Conservation (phyloP, 2,329 filamentous ascomycete species). For the Colletotrichum sp. region DNA sequence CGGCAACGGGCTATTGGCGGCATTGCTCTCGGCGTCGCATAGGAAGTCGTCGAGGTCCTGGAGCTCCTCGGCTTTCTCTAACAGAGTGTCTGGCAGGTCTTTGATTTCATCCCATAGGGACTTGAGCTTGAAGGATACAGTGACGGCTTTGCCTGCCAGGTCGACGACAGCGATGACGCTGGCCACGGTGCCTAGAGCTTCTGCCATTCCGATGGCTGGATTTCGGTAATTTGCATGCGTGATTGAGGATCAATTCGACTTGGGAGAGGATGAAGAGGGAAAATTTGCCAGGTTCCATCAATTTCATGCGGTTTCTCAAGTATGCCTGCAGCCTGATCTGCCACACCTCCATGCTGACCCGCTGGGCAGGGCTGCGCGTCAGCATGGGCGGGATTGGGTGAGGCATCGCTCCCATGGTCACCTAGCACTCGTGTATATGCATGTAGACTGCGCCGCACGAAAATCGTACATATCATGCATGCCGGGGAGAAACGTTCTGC, state of each 20-base stretch:
- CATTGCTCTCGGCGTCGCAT: neutral
- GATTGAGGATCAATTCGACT: neutral
- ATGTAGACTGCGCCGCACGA: too few species aligned
- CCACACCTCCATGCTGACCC: neutral
- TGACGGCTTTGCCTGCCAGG: conserved; percentile 12
- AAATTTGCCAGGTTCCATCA: neutral
- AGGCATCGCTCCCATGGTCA: too few species aligned
- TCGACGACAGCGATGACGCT: conserved; percentile 7
- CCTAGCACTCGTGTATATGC: too few species aligned
- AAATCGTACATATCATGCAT: too few species aligned
- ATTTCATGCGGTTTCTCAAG: neutral
- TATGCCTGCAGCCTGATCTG: neutral
- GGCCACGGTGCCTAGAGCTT: neutral
- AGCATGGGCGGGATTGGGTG: neutral
- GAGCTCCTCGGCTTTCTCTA: neutral
- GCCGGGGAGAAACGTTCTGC: neutral
- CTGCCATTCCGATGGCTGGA: neutral
- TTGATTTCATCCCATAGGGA: conserved; percentile 19
- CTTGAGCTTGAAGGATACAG: conserved; percentile 15
- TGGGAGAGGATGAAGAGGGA: neutral
- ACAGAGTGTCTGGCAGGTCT: neutral
- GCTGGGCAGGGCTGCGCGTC: neutral
- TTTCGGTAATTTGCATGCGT: too few species aligned
- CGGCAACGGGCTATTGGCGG: neutral
- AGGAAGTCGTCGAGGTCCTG: neutral